Evolutionary conservation across 2,329 filamentous ascomycete genomes (phyloP).

Genomic region (Scedosporium dehoogii): DNA sequence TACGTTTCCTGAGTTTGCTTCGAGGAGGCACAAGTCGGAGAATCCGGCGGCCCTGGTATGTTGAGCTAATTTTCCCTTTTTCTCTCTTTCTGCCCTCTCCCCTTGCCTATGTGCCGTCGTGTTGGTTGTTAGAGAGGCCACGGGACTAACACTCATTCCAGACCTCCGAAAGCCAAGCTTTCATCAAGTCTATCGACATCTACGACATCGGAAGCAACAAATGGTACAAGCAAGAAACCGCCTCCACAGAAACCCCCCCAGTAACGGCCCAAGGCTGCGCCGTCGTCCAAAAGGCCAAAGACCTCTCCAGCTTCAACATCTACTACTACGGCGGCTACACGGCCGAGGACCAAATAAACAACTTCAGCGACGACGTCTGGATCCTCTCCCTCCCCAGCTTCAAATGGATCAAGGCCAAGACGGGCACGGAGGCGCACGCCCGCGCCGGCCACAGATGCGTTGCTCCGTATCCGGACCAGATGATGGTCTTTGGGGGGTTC

Average conservation of each 20-base stretch:
- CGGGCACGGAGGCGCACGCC: slow-evolving; percentile 39
- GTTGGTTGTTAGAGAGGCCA: no score
- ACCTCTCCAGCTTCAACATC: slow-evolving; percentile 68
- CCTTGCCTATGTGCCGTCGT: no score
- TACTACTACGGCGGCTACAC: slow-evolving; percentile 77
- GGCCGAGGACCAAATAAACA: slow-evolving; percentile 28
- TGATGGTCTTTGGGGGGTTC: slow-evolving; percentile 68
- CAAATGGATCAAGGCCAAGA: slow-evolving; percentile 55
- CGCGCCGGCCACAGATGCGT: slow-evolving; percentile 69
- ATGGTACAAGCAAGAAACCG: slow-evolving; percentile 62
- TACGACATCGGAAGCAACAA: slow-evolving; percentile 61
- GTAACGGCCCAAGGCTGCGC: slow-evolving; percentile 60
- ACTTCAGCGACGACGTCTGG: slow-evolving; percentile 62
- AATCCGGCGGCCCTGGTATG: slow-evolving; percentile 24
- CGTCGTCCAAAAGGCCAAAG: slow-evolving; percentile 60
- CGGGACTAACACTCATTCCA: slow-evolving; percentile 20
- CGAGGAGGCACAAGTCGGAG: slow-evolving; percentile 14
- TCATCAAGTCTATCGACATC: slow-evolving; percentile 63
- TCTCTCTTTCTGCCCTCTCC: neutral
- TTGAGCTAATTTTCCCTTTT: neutral
- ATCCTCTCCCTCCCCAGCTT: slow-evolving; percentile 72
- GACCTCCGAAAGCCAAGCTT: slow-evolving; percentile 55
- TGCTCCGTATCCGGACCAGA: slow-evolving; percentile 66
- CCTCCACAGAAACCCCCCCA: slow-evolving; percentile 38
- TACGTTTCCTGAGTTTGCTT: slow-evolving; percentile 43